Evolutionary conservation across 768 basidiomycete species (phyloP), one percentile per base, ranked within the genome.

Genomic region (Podaxis sp.): DNA sequence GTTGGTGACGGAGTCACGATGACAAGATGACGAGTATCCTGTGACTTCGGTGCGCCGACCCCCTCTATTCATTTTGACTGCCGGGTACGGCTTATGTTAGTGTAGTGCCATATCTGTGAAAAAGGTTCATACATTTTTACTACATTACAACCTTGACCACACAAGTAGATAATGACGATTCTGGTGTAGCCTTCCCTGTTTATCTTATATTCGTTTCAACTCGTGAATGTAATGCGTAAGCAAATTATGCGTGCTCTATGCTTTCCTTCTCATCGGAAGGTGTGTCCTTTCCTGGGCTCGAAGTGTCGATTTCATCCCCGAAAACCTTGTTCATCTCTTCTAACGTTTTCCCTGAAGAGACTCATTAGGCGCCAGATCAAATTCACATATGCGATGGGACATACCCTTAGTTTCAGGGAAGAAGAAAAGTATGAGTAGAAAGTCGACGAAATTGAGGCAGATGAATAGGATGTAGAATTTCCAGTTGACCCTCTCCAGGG

Each of bases 391-490:
- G 19, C 22, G 37, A 59, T 57, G 53, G 11, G 19, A 51, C 61
- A 46, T 63, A 79, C 82, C 83, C 79, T 85, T 87, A 1, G 87
- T 88, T 72, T 88, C 86, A 1, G 85, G 85, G 78, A 86, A 86
- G 73, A 86, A 82, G n/a, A 80, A 41, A 0, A 72, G 66, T 19
- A 85, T 82, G 37, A 80, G 55, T n/a, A 82, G 57, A 50, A 82
- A 77, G 66, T 85, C 84, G 29, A 79, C 66, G 4, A 80, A 72
- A 63, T 86, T 86, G 59, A 86, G 71, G 63, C 70, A 73, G 7
- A 87, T 79, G 64, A 86, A 86, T 1, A 85, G 68, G 43, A 85
- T 70, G 68, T 85, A 85, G 66, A 82, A 86, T 65, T 80, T 85
- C 82, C 83, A 88, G 13, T 77, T 75, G 29, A 80, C 74, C 43